Evolutionary conservation across 495 filamentous ascomycete species (phyloP), one percentile per base, ranked within the genome.

Genomic region (Aspergillus asperescens): DNA sequence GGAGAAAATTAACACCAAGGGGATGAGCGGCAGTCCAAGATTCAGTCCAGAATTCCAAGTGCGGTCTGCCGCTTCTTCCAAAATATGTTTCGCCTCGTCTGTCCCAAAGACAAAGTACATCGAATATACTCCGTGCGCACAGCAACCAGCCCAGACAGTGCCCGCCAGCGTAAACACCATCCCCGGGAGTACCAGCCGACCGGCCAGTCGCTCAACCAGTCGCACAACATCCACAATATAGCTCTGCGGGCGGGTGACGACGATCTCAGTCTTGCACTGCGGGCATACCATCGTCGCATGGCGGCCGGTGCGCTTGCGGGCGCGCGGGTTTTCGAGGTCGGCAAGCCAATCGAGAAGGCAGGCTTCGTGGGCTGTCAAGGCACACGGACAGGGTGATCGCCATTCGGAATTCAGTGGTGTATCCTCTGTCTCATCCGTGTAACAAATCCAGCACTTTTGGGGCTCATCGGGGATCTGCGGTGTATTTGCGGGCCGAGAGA

Each of bases 361-460:
- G 20, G 81, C 79, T 66, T 96, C 88, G 67, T 98, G 93, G 2
- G 92, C 93, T 45, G 86, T 86, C 27, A 98, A 73, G 18, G 85
- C 87, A 70, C 93, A 98, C 0, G 84, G 85, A 67, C 93, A 98
- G 7, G 93, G 89, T 18, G 80, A 85, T 15, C 87, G 82, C 90
- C 92, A 97, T 62, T 85, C 77, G n/a, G 75, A 65, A 19, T 81
- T 81, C 4, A 81, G 73, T 32, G 78, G 75, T 28, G 74, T 76
- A 48, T 89, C 85, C 56, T 95, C 89, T 19, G 84, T 90, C 55
- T 90, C 84, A 56, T 92, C 88, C 47, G 79, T 78, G 61, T 93
- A 88, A 72, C 93, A 98, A 61, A 98, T 91, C 86, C 89, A 96
- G 69, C 93, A 98, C 69, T 84, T 84, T 28, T 81, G 82, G 22